Percentiles rank a stretch among this genome's conserved stretches.
phyloP scores from a whole-genome alignment of 805 yeast genomes.

The baker's yeast (Saccharomyces cerevisiae) region DNA sequence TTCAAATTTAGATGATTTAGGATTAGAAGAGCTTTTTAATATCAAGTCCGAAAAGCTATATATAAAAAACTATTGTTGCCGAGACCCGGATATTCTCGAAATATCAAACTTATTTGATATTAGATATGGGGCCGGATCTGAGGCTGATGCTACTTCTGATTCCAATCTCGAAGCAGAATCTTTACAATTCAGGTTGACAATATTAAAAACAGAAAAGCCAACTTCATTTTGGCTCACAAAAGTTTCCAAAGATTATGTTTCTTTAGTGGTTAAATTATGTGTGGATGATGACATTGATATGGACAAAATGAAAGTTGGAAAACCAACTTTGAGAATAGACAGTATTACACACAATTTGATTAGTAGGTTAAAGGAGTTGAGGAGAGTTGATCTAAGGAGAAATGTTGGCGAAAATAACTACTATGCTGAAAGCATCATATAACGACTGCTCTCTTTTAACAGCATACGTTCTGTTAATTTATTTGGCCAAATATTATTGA shows the following conservation, averaged over 20 bases:
- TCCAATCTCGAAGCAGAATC: neutral
- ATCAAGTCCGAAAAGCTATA: constrained; percentile 12
- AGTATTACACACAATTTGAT: constrained; percentile 13
- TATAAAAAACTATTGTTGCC: constrained; percentile 1
- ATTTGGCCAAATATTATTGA: neutral
- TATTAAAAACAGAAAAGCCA: constrained; percentile 12
- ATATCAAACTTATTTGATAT: constrained; percentile 15
- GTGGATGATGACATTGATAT: constrained; percentile 9
- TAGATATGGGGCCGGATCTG: constrained; percentile 9
- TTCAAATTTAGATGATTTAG: constrained; percentile 16
- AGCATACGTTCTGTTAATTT: neutral
- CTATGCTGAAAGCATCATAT: constrained; percentile 1
- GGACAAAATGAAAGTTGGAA: neutral
- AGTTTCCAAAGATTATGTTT: constrained; percentile 8
- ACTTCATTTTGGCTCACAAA: constrained; percentile 13
- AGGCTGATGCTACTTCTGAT: neutral
- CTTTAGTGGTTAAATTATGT: constrained; percentile 15
- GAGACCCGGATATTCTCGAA: constrained; percentile 16
- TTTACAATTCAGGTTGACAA: constrained; percentile 15
- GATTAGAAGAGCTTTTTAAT: constrained; percentile 19
- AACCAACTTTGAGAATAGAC: constrained; percentile 12
- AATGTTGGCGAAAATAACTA: constrained; percentile 27
- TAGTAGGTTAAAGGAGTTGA: constrained; percentile 12
- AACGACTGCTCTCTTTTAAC: neutral
- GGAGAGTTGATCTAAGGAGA: constrained; percentile 23